A percentile compares a stretch with the other conserved stretches of the same genome.
These are phyloP conservation scores for Plectosphaerella plurivora DNA, from an alignment of 2,329 filamentous ascomycete species.

Conservation along the genomic window DNA sequence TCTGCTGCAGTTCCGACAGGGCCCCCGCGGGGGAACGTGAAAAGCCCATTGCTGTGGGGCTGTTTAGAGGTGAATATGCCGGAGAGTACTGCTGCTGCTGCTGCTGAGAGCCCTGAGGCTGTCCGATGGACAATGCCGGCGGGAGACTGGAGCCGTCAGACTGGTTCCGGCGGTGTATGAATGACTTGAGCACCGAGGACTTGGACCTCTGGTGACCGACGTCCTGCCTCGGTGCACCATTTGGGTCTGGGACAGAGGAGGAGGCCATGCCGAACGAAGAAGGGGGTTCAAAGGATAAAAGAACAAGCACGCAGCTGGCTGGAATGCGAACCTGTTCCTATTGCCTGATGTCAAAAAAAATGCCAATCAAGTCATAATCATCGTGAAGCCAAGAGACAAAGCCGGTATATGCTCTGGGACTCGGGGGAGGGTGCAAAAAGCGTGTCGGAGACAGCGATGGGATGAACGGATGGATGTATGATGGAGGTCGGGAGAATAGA, in stretches of 20 bases:
- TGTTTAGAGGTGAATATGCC: neutral
- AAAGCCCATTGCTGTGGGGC: conserved; percentile 26
- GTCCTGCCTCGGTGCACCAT: conserved; percentile 4
- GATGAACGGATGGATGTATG: neutral
- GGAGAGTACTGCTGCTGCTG: neutral
- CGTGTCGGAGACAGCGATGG: neutral
- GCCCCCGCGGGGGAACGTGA: conserved; percentile 36
- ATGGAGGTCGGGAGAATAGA: neutral
- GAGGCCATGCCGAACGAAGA: no score
- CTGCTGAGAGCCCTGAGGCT: conserved; percentile 1
- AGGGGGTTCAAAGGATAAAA: neutral
- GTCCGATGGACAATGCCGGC: conserved; percentile 12
- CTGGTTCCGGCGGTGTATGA: conserved; percentile 45
- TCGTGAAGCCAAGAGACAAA: neutral
- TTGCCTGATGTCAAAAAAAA: conserved; percentile 2
- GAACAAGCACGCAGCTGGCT: neutral
- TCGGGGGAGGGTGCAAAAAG: neutral
- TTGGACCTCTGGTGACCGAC: conserved; percentile 35
- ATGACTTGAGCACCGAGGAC: conserved; percentile 44
- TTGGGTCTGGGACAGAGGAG: neutral
- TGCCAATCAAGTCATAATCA: conserved; percentile 1
- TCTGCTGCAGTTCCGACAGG: conserved; percentile 53
- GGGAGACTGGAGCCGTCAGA: conserved; percentile 30
- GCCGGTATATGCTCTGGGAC: neutral
- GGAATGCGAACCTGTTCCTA: conserved; percentile 1